Base-by-base conservation (phyloP, 768 basidiomycete genomes). In the Pilatotrama ljubarskyi region DNA sequence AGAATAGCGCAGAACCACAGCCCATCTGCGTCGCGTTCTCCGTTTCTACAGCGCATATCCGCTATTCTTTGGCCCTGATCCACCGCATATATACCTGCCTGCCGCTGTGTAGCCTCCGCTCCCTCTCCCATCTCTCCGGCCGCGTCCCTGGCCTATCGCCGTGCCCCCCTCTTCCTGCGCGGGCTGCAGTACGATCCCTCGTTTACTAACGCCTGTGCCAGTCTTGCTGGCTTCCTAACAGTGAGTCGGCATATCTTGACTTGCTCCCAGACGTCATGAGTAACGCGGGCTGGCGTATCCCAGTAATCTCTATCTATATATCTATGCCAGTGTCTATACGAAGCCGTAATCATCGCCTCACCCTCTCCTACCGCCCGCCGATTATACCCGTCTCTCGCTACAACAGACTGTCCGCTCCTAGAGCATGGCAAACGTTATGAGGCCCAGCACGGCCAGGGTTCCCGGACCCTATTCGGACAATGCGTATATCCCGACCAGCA, bases 291-390 rank as follows among this genome's bases (percentile, higher is more conserved):
- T 35, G 15, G 20, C 18, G 25, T n/a, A 17, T 15, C 26, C 35
- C 42, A 57, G 55, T 62, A 57, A 20, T 48, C 43, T 58, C 49
- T 29, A 38, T 57, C 61, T 58, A 43, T 66, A 66, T 61, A 66
- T 66, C 64, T 66, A 66, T 66, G 64, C 64, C 43, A 59, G 58
- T 66, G 47, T 49, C 47, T 53, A 47, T 51, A 55, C 54, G 49
- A 51, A 48, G 41, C 55, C 51, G 20, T 51, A 56, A 62, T 62
- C 54, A 32, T 40, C 43, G 22, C 26, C 51, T 9, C 42, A 44
- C 38, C 37, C 58, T 22, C 29, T 49, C 48, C 36, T 54, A 59
- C 42, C 61, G 52, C 43, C 50, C 61, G 18, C 61, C 57, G 52
- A 57, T 57, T 49, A 53, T 62, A 62, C 42, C 54, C 41, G 3